These are phyloP conservation scores for Vachellia collinsii DNA, from an alignment of 306 rosid species.

Conservation along the genomic window DNA sequence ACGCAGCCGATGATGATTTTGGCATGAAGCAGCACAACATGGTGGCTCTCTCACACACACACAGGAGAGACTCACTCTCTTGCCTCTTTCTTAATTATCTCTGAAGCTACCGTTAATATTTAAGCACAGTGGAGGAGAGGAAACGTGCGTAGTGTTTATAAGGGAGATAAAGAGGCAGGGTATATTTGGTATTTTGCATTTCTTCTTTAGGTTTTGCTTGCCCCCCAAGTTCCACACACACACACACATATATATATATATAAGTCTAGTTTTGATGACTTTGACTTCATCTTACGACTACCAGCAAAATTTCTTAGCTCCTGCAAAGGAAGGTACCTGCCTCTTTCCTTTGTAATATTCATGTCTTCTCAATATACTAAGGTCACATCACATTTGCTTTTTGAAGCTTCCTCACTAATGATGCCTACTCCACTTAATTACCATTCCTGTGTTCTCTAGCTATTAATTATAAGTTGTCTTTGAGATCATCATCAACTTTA, in stretches of 20 bases:
- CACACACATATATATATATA: too few relatives aligned
- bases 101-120: not conserved
- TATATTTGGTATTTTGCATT: not conserved
- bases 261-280: not conserved
- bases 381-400: too few relatives aligned
- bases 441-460: too few relatives aligned
- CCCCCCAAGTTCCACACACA: not conserved
- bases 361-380: not conserved
- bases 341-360: not conserved
- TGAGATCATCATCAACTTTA: too few relatives aligned
- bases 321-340: not conserved
- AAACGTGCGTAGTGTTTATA: not conserved
- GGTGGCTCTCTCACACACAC: not conserved
- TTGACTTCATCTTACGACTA: not conserved
- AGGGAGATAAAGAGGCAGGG: not conserved
- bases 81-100: not conserved
- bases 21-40: constrained; percentile 36
- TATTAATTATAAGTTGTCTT: too few relatives aligned
- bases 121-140: not conserved
- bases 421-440: too few relatives aligned
- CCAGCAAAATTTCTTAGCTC: not conserved
- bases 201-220: not conserved
- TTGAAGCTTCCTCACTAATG: too few relatives aligned
- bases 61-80: not conserved
- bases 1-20: constrained; percentile 12